These are phyloP conservation scores for Phyllachora maydis DNA, from an alignment of 2,329 filamentous ascomycete genomes.

Conservation along the genomic window DNA sequence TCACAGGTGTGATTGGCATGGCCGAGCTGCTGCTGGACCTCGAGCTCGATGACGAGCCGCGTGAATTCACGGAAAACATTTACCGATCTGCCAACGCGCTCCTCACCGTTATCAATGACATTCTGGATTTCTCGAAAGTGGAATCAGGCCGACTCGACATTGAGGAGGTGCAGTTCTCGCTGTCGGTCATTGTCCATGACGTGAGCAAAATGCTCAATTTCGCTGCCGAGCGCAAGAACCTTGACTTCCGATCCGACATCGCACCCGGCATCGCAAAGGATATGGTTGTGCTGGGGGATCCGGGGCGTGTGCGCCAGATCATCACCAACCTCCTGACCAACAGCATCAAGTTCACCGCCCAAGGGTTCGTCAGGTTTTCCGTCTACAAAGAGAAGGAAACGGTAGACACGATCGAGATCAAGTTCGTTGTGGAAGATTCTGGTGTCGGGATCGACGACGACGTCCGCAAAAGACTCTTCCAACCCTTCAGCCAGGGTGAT, in stretches of 20 bases:
- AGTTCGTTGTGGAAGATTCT: conserved; percentile 56
- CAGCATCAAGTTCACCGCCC: conserved; percentile 53
- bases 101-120: conserved; percentile 78
- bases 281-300: conserved; percentile 69
- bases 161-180: conserved; percentile 61
- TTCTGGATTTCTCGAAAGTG: conserved; percentile 75
- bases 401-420: conserved; percentile 41
- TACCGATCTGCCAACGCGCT: conserved; percentile 63
- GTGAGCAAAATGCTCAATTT: conserved; percentile 79
- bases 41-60: conserved; percentile 45
- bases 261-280: conserved; percentile 40
- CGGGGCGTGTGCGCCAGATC: conserved; percentile 66
- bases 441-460: conserved; percentile 69
- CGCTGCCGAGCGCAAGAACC: conserved; percentile 58
- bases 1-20: conserved; percentile 67
- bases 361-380: conserved; percentile 46
- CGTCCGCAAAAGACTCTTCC: conserved; percentile 51
- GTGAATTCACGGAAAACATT: conserved; percentile 58
- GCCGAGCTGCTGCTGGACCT: conserved; percentile 53
- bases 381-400: conserved; percentile 44
- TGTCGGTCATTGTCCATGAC: conserved; percentile 54
- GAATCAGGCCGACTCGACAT: conserved; percentile 60
- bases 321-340: conserved; percentile 63
- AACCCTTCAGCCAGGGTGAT: conserved; percentile 67
- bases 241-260: conserved; percentile 49